phyloP scores from a whole-genome alignment of 1,284 basidiomycete species.

The Pseudomicrostroma phylloplanum region DNA sequence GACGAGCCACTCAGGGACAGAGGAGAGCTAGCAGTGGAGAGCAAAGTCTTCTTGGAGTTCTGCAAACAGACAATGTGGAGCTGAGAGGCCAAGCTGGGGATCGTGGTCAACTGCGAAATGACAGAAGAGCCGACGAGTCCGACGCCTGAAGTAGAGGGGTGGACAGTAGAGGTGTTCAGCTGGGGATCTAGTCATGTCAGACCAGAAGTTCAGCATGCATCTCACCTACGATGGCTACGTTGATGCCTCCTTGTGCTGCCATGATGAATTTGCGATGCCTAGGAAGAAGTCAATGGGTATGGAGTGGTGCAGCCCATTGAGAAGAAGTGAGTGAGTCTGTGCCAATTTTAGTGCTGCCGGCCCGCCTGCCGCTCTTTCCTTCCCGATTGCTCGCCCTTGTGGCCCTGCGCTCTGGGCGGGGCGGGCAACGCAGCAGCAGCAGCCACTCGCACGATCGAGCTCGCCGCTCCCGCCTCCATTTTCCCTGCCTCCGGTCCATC shows the following conservation, averaged over 20 bases:
- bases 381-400: too few relatives aligned
- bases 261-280: slow-evolving; percentile 11
- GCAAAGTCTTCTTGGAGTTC: slow-evolving; percentile 47
- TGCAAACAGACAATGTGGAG: slow-evolving; percentile 43
- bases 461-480: too few relatives aligned
- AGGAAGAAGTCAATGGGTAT: too few relatives aligned
- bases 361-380: too few relatives aligned
- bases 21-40: slow-evolving; percentile 23
- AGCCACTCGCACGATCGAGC: too few relatives aligned
- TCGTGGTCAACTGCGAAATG: slow-evolving; percentile 40
- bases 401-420: too few relatives aligned
- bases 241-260: slow-evolving; percentile 29
- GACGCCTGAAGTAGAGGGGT: slow-evolving; percentile 22
- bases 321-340: too few relatives aligned
- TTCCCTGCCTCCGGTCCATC: too few relatives aligned
- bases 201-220: too few relatives aligned
- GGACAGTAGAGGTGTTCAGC: background rate
- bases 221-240: slow-evolving; percentile 37
- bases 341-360: too few relatives aligned
- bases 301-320: too few relatives aligned
- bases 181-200: background rate
- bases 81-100: slow-evolving; percentile 24
- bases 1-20: slow-evolving; percentile 20
- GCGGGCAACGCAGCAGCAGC: too few relatives aligned
- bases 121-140: slow-evolving; percentile 48